Conservation (phyloP, 176 grass and related monocot genomes). For the Bromus sterilis region DNA sequence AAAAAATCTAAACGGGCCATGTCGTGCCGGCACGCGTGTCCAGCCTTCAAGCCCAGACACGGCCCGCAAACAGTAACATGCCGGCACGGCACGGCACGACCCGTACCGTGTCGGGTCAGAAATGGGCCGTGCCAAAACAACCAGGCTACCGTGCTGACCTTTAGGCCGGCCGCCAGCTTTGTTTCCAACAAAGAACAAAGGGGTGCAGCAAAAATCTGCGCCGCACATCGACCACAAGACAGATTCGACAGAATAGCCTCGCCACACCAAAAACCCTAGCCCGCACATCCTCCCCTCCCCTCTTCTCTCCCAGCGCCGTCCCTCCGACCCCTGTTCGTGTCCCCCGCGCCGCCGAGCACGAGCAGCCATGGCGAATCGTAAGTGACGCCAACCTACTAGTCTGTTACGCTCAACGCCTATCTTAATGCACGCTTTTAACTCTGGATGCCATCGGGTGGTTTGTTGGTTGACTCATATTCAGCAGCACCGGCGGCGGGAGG, state of each 20-base stretch:
- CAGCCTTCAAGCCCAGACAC: too few species aligned
- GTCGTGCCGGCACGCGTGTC: too few species aligned
- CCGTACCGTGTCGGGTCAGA: too few species aligned
- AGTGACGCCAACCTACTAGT: neutral
- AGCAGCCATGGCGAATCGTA: slow-evolving; percentile 68
- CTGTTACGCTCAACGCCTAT: neutral
- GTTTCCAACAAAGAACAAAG: too few species aligned
- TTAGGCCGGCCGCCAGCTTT: too few species aligned
- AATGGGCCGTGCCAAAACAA: too few species aligned
- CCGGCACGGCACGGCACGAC: too few species aligned
- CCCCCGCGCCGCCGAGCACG: slow-evolving; percentile 6
- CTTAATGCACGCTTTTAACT: neutral
- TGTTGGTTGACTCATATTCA: neutral
- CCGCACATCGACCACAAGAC: slow-evolving; percentile 7
- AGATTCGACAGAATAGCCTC: neutral
- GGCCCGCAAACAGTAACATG: too few species aligned
- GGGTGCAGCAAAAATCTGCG: neutral
- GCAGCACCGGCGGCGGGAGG: slow-evolving; percentile 30
- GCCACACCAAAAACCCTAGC: slow-evolving; percentile 32
- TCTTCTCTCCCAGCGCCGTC: neutral
- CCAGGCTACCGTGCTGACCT: too few species aligned
- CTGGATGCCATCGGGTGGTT: neutral
- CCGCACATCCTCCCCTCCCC: neutral
- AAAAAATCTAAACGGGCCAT: too few species aligned
- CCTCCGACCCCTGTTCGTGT: neutral